Conservation (phyloP, 805 yeast species). For the Teunomyces stri region DNA sequence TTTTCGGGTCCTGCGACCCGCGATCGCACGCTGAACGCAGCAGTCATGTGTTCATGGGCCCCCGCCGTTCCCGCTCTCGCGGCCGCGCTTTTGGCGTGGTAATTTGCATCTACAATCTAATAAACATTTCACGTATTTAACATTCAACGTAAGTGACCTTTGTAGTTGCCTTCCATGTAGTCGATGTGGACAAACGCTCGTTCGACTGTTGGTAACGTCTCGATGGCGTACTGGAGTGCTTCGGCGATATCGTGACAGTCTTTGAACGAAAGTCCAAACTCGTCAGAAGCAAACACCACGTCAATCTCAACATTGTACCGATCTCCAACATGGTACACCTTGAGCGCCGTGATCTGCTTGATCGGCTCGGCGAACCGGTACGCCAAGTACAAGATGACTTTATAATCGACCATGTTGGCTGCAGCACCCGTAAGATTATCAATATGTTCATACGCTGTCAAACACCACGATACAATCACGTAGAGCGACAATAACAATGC, state of each 20-base stretch:
- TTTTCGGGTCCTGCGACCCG: not conserved
- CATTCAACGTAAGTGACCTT: constrained; percentile 37
- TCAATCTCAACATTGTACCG: constrained; percentile 75
- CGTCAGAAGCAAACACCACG: constrained; percentile 47
- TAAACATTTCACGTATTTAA: not conserved
- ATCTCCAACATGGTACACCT: constrained; percentile 79
- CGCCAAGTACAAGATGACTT: constrained; percentile 65
- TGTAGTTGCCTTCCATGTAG: constrained; percentile 47
- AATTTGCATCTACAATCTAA: not conserved
- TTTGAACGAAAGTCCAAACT: constrained; percentile 48
- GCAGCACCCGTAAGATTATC: constrained; percentile 72
- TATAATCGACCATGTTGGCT: constrained; percentile 60
- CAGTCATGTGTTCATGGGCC: not conserved
- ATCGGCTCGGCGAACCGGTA: constrained; percentile 68
- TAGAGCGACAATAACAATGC: constrained; percentile 63
- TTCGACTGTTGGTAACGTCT: constrained; percentile 73
- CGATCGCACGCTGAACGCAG: not conserved
- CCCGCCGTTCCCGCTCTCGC: not conserved
- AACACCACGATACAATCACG: constrained; percentile 62
- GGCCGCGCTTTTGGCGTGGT: not conserved
- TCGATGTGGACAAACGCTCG: constrained; percentile 82
- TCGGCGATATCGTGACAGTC: constrained; percentile 82
- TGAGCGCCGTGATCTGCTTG: constrained; percentile 59
- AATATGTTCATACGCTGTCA: constrained; percentile 67
- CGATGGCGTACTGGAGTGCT: constrained; percentile 76